Evolutionary conservation across 768 basidiomycete species (phyloP).

Genomic region (Serendipita indica): DNA sequence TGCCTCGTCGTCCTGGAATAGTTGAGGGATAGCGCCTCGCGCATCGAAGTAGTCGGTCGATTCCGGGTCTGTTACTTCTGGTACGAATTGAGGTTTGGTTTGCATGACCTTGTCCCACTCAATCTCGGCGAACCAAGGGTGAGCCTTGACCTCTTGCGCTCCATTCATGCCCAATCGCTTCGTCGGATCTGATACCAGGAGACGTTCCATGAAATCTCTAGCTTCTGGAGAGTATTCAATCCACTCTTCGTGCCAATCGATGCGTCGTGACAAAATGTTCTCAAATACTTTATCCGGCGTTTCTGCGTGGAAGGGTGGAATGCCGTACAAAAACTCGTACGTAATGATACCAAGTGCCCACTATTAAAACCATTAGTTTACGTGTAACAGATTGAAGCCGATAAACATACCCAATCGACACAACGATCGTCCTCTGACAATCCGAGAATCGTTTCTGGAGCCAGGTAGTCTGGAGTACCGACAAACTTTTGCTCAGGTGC

Average conservation of each 20-base stretch:
- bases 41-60: slow-evolving; percentile 99
- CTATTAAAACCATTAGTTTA: slow-evolving; percentile 29
- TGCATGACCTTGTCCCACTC: slow-evolving; percentile 88
- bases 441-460: slow-evolving; percentile 90
- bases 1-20: slow-evolving; percentile 81
- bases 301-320: slow-evolving; percentile 96
- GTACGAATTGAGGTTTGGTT: slow-evolving; percentile 86
- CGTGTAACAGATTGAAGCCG: slow-evolving; percentile 12
- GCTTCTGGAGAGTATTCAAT: slow-evolving; percentile 74
- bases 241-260: slow-evolving; percentile 95
- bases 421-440: slow-evolving; percentile 86
- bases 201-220: slow-evolving; percentile 74
- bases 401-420: slow-evolving; percentile 79
- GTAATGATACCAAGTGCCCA: slow-evolving; percentile 98
- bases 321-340: slow-evolving; percentile 93
- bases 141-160: slow-evolving; percentile 82
- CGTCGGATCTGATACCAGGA: slow-evolving; percentile 67
- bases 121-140: slow-evolving; percentile 79
- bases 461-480: slow-evolving; percentile 94
- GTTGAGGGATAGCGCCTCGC: slow-evolving; percentile 76
- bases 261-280: slow-evolving; percentile 85
- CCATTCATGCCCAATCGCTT: slow-evolving; percentile 74
- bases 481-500: slow-evolving; percentile 76
- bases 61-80: slow-evolving; percentile 87
- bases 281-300: slow-evolving; percentile 96